Evolutionary conservation across 495 filamentous ascomycete genomes (phyloP).

Genomic region (Trichoderma parareesei): DNA sequence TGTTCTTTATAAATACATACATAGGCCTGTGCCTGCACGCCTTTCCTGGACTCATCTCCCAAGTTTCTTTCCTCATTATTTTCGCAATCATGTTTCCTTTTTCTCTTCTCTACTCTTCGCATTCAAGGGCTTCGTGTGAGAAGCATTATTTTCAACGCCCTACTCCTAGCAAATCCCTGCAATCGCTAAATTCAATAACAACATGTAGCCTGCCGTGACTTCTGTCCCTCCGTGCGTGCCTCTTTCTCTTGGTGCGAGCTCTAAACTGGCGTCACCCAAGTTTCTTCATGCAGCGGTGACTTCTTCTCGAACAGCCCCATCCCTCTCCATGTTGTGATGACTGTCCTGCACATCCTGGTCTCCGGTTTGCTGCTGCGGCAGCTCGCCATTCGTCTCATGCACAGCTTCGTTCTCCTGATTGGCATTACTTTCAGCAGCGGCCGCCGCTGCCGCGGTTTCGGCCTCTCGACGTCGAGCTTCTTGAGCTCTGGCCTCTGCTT

Average conservation of each 20-base stretch:
- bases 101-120: too few relatives aligned
- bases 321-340: not conserved
- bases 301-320: not conserved
- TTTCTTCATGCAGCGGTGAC: not conserved
- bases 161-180: not conserved
- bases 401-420: not conserved
- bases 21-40: not conserved
- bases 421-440: not conserved
- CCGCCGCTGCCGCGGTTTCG: constrained; percentile 31
- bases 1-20: not conserved
- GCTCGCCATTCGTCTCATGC: not conserved
- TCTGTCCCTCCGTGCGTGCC: not conserved
- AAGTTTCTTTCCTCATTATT: not conserved
- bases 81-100: too few relatives aligned
- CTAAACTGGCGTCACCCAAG: not conserved
- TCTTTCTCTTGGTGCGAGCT: not conserved
- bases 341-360: not conserved
- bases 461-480: constrained; percentile 39
- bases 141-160: not conserved
- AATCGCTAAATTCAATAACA: not conserved
- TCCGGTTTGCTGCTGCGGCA: not conserved
- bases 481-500: constrained; percentile 51
- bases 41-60: not conserved
- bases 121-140: not conserved
- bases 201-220: too few relatives aligned